Conservation (phyloP, 1,284 basidiomycete genomes). For the Irpex sp. region DNA sequence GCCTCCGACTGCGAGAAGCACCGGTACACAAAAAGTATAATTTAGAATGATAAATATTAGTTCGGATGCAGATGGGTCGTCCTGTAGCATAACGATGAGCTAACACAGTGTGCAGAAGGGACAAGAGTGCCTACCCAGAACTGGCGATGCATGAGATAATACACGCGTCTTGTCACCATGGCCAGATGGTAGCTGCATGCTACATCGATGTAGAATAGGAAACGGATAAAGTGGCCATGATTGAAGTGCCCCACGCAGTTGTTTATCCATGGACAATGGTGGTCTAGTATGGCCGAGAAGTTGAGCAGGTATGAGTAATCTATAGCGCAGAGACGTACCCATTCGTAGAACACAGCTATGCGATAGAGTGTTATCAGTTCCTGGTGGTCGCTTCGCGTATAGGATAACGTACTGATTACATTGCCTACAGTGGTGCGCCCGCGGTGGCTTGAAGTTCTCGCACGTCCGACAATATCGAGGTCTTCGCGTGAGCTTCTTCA, state of each 20-base stretch:
- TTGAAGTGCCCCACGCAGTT: slow-evolving; percentile 91
- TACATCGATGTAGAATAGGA: slow-evolving; percentile 90
- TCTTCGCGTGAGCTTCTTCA: slow-evolving; percentile 78
- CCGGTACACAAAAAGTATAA: slow-evolving; percentile 82
- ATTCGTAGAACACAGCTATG: slow-evolving; percentile 77
- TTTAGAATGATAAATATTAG: slow-evolving; percentile 87
- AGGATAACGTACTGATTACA: slow-evolving; percentile 64
- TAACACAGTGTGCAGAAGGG: no score
- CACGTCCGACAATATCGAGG: slow-evolving; percentile 86
- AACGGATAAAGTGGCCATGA: slow-evolving; percentile 88
- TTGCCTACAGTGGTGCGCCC: slow-evolving; percentile 86
- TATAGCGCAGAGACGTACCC: slow-evolving; percentile 41
- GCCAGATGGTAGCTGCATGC: slow-evolving; percentile 79
- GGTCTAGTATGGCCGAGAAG: slow-evolving; percentile 47
- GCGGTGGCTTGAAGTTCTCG: slow-evolving; percentile 66
- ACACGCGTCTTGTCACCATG: slow-evolving; percentile 73
- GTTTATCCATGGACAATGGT: slow-evolving; percentile 91
- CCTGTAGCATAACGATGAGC: slow-evolving; percentile 37
- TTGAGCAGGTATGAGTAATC: slow-evolving; percentile 9
- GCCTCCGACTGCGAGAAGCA: slow-evolving; percentile 80
- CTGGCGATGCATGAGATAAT: slow-evolving; percentile 38
- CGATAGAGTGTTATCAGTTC: not conserved
- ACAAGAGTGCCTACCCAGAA: no score
- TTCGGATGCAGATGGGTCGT: slow-evolving; percentile 66
- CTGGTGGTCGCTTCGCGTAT: no score